Evolutionary conservation across 331 rosid genomes (phyloP), one percentile per base, ranked within the genome.

Genomic region (Telfairia occidentalis): DNA sequence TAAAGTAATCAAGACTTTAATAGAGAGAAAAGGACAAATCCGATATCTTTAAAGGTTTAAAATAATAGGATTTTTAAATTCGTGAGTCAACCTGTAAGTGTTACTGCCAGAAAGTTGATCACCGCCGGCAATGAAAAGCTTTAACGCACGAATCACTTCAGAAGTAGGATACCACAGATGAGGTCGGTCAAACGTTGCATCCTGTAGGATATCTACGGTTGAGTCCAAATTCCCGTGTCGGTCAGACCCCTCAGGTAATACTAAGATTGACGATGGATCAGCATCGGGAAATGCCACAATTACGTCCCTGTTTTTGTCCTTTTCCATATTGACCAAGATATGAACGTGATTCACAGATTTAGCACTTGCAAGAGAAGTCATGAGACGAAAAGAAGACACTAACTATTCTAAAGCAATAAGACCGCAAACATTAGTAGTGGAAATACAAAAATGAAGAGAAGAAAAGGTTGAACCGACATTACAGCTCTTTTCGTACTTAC

Each of bases 291-390:
- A 86, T 76, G 98, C 81, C 82, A 90, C 96, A 84, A 92, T 87
- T 74, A 90, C 80, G 78, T 92, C 98, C 86, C 96, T 85, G 78
- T 92, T 90, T 86, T 92, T 92, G 85, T 92, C 95, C 96, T 92
- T 90, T 71, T 78, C 50, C 96, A 90, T 89, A 78, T 87, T 79
- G 58, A 26, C 13, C 16, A 3, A 3, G 5, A 70, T 46, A 28
- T 28, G 9, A 37, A 35, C 26, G 26, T 7, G 11, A 69, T 28
- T 69, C 40, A 64, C 70, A 32, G 49, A 19, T 26, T 64, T 64
- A 5, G 8, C 74, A 19, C 3, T 28, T 23, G 38, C 32, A 42
- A 24, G 74, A 24, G 11, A 43, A 24, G 35, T 42, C 23, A 69
- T 4, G 42, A 34, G 23, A 67, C 10, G 24, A 59, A 37, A 5